These are phyloP conservation scores for Tilletia walkeri DNA, from an alignment of 1,284 basidiomycete species.

Conservation along the genomic window DNA sequence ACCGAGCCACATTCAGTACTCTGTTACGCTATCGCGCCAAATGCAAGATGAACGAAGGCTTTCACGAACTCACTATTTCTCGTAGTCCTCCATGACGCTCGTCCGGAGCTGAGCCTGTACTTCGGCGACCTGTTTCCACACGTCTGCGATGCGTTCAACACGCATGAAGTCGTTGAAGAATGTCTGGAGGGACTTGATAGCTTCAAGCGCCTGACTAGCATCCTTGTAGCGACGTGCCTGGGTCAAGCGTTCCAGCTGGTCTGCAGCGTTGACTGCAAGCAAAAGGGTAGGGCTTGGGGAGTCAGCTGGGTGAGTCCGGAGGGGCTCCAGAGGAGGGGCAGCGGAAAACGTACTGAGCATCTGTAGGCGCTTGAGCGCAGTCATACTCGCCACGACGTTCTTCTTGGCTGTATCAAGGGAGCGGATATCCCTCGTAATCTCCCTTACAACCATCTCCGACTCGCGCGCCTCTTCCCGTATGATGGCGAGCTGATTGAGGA, in stretches of 20 bases:
- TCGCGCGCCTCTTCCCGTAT: slow-evolving; percentile 75
- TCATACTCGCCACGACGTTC: slow-evolving; percentile 77
- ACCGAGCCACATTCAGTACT: no score
- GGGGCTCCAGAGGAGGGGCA: not conserved
- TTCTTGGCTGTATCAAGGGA: slow-evolving; percentile 89
- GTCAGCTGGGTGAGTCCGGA: not conserved
- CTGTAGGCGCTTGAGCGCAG: slow-evolving; percentile 81
- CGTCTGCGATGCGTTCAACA: slow-evolving; percentile 43
- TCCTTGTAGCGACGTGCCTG: slow-evolving; percentile 42
- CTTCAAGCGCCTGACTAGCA: slow-evolving; percentile 47
- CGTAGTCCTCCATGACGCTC: slow-evolving; percentile 46
- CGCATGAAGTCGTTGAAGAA: slow-evolving; percentile 44
- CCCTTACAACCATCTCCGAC: slow-evolving; percentile 88
- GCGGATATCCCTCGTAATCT: slow-evolving; percentile 96
- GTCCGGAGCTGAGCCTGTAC: slow-evolving; percentile 38
- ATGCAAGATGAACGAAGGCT: no score
- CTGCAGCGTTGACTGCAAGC: slow-evolving; percentile 27
- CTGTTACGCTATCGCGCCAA: not conserved
- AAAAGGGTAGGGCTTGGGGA: not conserved
- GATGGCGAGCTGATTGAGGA: slow-evolving; percentile 86
- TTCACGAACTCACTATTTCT: slow-evolving; percentile 36
- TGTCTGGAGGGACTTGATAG: slow-evolving; percentile 46
- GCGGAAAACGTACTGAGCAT: slow-evolving; percentile 72
- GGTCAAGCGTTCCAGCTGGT: slow-evolving; percentile 46
- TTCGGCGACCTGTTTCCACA: slow-evolving; percentile 39